phyloP scores from a whole-genome alignment of 139 green algal genomes.

The Closterium sp. region DNA sequence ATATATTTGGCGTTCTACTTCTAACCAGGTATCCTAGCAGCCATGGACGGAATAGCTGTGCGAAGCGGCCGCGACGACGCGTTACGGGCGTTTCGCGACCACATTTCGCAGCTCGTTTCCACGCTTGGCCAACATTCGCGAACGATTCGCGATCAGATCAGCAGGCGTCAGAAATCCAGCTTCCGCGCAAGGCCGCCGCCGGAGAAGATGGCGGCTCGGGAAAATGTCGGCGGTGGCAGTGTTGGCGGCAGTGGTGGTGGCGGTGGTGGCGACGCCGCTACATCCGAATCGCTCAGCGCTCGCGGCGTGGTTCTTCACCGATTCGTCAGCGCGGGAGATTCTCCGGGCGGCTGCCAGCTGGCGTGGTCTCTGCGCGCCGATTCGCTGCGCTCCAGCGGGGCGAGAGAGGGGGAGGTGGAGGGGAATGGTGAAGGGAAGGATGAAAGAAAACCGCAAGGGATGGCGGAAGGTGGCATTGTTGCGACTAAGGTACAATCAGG shows the following conservation, averaged over 20 bases:
- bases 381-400: neutral
- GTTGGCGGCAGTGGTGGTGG: too few species aligned
- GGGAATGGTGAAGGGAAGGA: neutral
- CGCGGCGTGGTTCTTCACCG: neutral
- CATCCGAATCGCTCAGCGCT: neutral
- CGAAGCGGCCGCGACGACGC: neutral
- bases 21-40: neutral
- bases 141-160: neutral
- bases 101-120: neutral
- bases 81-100: neutral
- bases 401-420: neutral
- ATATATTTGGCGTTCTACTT: too few species aligned
- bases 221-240: too few species aligned
- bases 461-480: neutral
- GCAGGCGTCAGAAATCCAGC: neutral
- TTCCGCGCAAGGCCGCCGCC: neutral
- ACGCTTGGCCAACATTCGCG: neutral
- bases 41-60: neutral
- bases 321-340: neutral
- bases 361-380: neutral
- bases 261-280: neutral
- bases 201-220: neutral
- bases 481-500: neutral
- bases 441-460: neutral
- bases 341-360: neutral